Evolutionary conservation across 139 green algal genomes (phyloP), one percentile per base, ranked within the genome.

Genomic region (Trebouxia sp.): DNA sequence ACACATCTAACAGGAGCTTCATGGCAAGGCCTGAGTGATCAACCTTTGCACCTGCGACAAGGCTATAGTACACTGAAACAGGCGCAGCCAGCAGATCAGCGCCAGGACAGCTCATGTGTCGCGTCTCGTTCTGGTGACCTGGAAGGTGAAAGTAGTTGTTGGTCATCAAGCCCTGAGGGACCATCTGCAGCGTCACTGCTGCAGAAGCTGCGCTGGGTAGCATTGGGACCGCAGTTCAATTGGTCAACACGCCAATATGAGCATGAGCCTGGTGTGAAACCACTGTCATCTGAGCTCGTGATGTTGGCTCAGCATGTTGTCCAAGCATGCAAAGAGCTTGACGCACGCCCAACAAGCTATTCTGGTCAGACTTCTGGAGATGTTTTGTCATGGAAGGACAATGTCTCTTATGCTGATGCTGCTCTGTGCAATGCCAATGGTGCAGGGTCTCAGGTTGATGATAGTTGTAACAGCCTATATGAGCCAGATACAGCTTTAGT

Each of bases 401-500:
- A n/a, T n/a, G n/a, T n/a, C n/a, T n/a, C n/a, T n/a, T n/a, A n/a
- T n/a, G n/a, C n/a, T n/a, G n/a, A n/a, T n/a, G n/a, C n/a, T n/a
- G n/a, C n/a, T n/a, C n/a, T n/a, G n/a, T n/a, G n/a, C n/a, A n/a
- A n/a, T n/a, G n/a, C n/a, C 22, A 78, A 28, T 30, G 26, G 5
- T 28, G 42, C 9, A 24, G 28, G 14, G 8, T 28, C 17, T 17
- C 17, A 41, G 42, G 22, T 3, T 20, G 22, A 4, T 58, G 41
- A n/a, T 26, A 6, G 37, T 1, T 22, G 20, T n/a, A 65, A 30
- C 38, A 17, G 42, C 38, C 53, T 32, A 2, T 97, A 92, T 42
- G 22, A 48, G 17, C 92, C 94, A 0, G 89, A 98, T 85, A 95
- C 90, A 3, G 95, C 95, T 0, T 82, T 98, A 6, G 85, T 98